A percentile compares a stretch with the other conserved stretches of the same genome.
Evolutionary conservation across 2,329 filamentous ascomycete genomes (phyloP).

Genomic region (Penicillium frequentans): DNA sequence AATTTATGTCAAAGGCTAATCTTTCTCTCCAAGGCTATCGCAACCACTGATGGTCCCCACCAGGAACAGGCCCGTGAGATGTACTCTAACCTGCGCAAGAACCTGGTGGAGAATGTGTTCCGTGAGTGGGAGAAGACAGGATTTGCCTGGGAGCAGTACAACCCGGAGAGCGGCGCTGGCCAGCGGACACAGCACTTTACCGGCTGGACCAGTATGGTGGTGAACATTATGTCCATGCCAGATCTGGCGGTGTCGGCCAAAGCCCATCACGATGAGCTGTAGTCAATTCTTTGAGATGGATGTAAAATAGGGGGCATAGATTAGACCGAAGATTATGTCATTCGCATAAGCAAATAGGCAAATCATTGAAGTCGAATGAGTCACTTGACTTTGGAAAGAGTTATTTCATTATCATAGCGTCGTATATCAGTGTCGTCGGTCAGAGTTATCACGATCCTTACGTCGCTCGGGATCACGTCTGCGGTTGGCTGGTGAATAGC

Average conservation of each 20-base stretch:
- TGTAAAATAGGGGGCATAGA: slow-evolving; percentile 17
- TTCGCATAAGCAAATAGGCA: background rate
- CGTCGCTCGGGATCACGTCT: slow-evolving; percentile 27
- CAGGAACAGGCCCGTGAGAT: slow-evolving; percentile 67
- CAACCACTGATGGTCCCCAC: slow-evolving; percentile 65
- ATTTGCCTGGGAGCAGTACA: slow-evolving; percentile 98
- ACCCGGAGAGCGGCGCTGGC: slow-evolving; percentile 87
- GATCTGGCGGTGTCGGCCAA: slow-evolving; percentile 51
- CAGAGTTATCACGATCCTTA: slow-evolving; percentile 28
- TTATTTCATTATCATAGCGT: background rate
- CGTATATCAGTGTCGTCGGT: slow-evolving; percentile 25
- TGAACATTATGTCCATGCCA: slow-evolving; percentile 96
- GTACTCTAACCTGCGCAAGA: slow-evolving; percentile 75
- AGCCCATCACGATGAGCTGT: slow-evolving; percentile 52
- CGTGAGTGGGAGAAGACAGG: slow-evolving; percentile 85
- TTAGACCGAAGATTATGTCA: slow-evolving; percentile 1
- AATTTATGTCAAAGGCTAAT: slow-evolving; percentile 2
- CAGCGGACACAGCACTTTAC: slow-evolving; percentile 98
- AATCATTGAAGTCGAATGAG: background rate
- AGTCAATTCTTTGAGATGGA: slow-evolving; percentile 12
- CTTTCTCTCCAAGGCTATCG: slow-evolving; percentile 57
- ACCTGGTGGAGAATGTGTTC: slow-evolving; percentile 86
- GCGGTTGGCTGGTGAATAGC: slow-evolving; percentile 21
- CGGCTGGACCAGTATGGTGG: slow-evolving; percentile 96
- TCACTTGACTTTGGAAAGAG: background rate